Evolutionary conservation across 1,284 basidiomycete species (phyloP).

Genomic region (Phellopilus nigrolimitatus): DNA sequence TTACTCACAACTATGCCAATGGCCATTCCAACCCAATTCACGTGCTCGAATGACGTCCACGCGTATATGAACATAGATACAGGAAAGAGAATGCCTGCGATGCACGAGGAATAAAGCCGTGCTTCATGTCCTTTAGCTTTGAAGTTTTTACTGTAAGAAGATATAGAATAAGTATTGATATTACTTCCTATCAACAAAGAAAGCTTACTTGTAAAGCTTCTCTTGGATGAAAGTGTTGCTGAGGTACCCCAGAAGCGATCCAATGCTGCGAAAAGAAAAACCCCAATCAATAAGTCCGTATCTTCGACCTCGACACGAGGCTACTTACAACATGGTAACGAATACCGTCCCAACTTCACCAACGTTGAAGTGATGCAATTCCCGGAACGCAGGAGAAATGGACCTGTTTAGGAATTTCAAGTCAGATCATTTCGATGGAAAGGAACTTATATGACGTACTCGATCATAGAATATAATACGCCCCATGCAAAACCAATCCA

Average conservation of each 20-base stretch:
- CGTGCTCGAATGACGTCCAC: slow-evolving; percentile 48
- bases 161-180: no score
- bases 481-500: slow-evolving; percentile 82
- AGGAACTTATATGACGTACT: slow-evolving; percentile 33
- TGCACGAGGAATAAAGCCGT: slow-evolving; percentile 62
- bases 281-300: slow-evolving; percentile 1
- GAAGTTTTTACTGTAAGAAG: slow-evolving; percentile 43
- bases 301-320: neutral
- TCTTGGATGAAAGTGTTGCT: slow-evolving; percentile 60
- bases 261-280: slow-evolving; percentile 53
- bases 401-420: slow-evolving; percentile 44
- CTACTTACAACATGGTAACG: slow-evolving; percentile 50
- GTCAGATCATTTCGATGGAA: neutral
- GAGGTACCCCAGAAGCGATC: slow-evolving; percentile 51
- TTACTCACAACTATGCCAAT: slow-evolving; percentile 50
- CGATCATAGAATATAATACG: slow-evolving; percentile 64
- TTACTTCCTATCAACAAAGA: no score
- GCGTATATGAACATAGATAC: slow-evolving; percentile 64
- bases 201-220: slow-evolving; percentile 50
- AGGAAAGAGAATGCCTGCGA: slow-evolving; percentile 59
- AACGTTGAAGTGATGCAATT: slow-evolving; percentile 61
- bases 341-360: slow-evolving; percentile 64
- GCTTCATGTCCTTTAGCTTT: slow-evolving; percentile 64
- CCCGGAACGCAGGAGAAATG: slow-evolving; percentile 54
- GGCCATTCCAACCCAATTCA: slow-evolving; percentile 54